These are phyloP conservation scores for Citrullus colocynthis DNA, from an alignment of 306 rosid species.

Conservation along the genomic window DNA sequence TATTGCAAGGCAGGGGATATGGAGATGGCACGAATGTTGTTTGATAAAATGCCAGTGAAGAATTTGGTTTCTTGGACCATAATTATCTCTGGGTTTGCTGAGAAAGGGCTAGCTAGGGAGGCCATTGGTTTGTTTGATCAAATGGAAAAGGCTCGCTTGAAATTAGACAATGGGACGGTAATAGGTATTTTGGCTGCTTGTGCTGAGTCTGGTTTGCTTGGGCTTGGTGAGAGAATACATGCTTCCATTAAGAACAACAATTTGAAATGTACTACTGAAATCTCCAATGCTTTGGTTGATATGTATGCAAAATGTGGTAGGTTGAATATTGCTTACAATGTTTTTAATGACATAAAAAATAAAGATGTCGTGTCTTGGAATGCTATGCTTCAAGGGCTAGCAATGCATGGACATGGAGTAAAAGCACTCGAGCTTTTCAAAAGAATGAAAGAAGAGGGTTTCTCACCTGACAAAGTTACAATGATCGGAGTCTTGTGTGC, in stretches of 20 bases:
- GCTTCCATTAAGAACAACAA: conserved; percentile 31
- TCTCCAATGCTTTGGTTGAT: conserved; percentile 63
- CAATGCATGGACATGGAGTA: conserved; percentile 62
- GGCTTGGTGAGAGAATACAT: conserved; percentile 58
- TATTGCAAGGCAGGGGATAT: conserved; percentile 53
- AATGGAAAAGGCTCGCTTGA: conserved; percentile 54
- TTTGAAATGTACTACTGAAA: conserved; percentile 42
- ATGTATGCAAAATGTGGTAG: conserved; percentile 80
- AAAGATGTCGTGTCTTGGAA: conserved; percentile 78
- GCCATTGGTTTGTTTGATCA: conserved; percentile 38
- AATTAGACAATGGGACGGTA: conserved; percentile 43
- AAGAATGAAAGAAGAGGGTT: conserved; percentile 48
- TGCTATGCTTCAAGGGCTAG: conserved; percentile 70
- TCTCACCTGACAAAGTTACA: conserved; percentile 54
- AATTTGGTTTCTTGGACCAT: conserved; percentile 71
- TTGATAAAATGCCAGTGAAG: conserved; percentile 54
- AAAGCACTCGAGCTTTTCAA: conserved; percentile 58
- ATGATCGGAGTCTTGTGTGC: conserved; percentile 68
- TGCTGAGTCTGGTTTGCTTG: conserved; percentile 60
- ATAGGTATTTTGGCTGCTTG: conserved; percentile 59
- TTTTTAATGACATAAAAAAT: conserved; percentile 30
- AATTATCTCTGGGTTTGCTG: conserved; percentile 70
- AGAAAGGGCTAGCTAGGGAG: conserved; percentile 47
- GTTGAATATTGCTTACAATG: conserved; percentile 36
- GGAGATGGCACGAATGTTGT: conserved; percentile 66